These are phyloP conservation scores for Berberis thunbergii DNA, from an alignment of 164 flowering plant species.

Conservation along the genomic window DNA sequence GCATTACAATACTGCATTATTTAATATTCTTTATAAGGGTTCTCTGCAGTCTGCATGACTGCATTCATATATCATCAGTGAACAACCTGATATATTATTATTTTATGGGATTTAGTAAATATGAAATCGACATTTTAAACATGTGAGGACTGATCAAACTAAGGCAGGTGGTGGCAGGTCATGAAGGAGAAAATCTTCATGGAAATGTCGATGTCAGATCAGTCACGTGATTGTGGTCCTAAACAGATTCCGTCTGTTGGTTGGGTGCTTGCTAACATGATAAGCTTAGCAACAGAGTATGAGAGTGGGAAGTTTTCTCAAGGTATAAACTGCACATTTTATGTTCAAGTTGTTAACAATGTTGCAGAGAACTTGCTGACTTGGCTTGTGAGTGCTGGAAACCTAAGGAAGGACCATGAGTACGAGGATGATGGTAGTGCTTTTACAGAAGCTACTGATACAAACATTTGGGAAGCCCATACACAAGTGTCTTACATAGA, in stretches of 20 bases:
- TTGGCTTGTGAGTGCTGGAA: conserved; percentile 35
- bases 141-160: conserved; percentile 61
- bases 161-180: conserved; percentile 97
- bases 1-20: no score
- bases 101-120: background rate
- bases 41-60: no score
- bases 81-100: no score
- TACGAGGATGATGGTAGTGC: conserved; percentile 14
- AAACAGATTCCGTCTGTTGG: conserved; percentile 52
- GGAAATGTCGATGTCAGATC: conserved; percentile 50
- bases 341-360: conserved; percentile 46
- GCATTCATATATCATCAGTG: no score
- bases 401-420: conserved; percentile 22
- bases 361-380: conserved; percentile 52
- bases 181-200: conserved; percentile 43
- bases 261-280: conserved; percentile 85
- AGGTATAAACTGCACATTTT: conserved; percentile 35
- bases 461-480: conserved; percentile 17
- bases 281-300: conserved; percentile 46
- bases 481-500: conserved; percentile 36
- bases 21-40: no score
- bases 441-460: conserved; percentile 12
- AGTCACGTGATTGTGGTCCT: conserved; percentile 12
- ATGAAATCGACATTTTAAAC: conserved; percentile 8
- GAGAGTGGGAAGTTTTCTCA: conserved; percentile 38